Evolutionary conservation across 1,284 basidiomycete genomes (phyloP).

Genomic region (Malassezia caprae): DNA sequence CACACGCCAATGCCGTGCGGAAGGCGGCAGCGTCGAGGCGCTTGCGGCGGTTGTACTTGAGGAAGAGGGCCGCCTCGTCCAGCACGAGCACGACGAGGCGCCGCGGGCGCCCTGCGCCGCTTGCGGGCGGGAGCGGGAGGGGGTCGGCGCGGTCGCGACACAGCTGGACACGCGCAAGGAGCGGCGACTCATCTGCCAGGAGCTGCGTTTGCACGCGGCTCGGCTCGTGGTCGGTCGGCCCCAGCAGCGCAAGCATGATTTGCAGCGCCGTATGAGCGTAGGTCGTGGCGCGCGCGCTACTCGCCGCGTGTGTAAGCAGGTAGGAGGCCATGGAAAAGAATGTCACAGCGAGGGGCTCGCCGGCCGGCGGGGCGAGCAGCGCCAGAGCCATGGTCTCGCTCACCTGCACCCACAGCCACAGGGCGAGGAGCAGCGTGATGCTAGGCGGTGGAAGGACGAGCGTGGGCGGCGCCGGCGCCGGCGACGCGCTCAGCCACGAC

Average conservation of each 20-base stretch:
- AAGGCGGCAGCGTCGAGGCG: constrained; percentile 27
- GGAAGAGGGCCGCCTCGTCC: constrained; percentile 25
- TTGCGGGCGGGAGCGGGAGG: constrained; percentile 21
- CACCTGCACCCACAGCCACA: constrained; percentile 13
- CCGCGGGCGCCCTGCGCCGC: constrained; percentile 21
- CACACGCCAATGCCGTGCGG: constrained; percentile 24
- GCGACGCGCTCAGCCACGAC: not conserved
- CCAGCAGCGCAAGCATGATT: constrained; percentile 25
- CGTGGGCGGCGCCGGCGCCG: not conserved
- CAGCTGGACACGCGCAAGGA: constrained; percentile 19
- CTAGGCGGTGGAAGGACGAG: constrained; percentile 7
- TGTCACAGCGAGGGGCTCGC: constrained; percentile 15
- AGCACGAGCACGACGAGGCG: constrained; percentile 30
- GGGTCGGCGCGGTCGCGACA: constrained; percentile 31
- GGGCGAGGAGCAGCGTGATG: not conserved
- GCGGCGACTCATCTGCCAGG: constrained; percentile 7
- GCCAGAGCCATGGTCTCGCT: not conserved
- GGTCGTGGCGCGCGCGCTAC: constrained; percentile 21
- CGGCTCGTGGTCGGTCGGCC: constrained; percentile 2
- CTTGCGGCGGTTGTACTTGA: constrained; percentile 40
- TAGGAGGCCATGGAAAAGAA: constrained; percentile 32
- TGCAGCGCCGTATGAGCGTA: constrained; percentile 29
- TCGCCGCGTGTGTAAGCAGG: constrained; percentile 28
- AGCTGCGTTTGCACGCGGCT: constrained; percentile 1
- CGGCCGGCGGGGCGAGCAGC: not conserved